Base-by-base conservation (phyloP, 2,329 filamentous ascomycete species). In the Parastagonospora nodorum region DNA sequence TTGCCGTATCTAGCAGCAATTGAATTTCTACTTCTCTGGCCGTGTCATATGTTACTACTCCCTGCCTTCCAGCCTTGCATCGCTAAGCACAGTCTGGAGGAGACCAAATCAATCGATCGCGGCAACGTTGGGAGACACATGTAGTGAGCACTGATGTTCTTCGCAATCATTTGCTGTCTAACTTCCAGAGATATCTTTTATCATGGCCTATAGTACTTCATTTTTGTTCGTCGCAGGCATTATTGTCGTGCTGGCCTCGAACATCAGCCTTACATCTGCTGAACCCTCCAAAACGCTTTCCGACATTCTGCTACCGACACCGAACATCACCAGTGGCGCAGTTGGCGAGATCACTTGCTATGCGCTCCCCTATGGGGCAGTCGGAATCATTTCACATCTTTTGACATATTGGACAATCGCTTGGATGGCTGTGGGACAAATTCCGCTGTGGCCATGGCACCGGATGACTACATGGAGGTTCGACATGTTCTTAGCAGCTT, bases 361-460 rank as follows among this genome's bases (percentile, higher is more conserved):
- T 31, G 52, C 57, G 4, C 45, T 63, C 3, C 59, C 59, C 7
- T 63, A 63, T 35, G 59, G 59, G 2, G 55, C 48, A 7, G 45
- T 63, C 2, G 63, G 8, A 62, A 75, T 36, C 15, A 76, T 80
- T 43, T 75, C 77, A 0, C 67, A 71, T 53, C 49, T 77, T 29
- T 77, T 77, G 0, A 58, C 79, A 1, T 64, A 64, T 28, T 53
- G 78, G 2, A 64, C 79, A 4, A 56, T 79, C 15, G 59, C 72
- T 0, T 78, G 76, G 75, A 77, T 78, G 71, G 72, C 74, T 3
- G 60, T 73, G 0, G 63, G 52, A 15, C 48, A 51, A 44, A 40
- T 28, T 7, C 55, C 52, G 11, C 28, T 58, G 11, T 58, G 54
- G 55, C 58, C 58, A 14, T 45, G 24, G 24, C 42, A 55, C 24